Base-by-base conservation (phyloP, 495 filamentous ascomycete species). In the Margaritispora aquatica region DNA sequence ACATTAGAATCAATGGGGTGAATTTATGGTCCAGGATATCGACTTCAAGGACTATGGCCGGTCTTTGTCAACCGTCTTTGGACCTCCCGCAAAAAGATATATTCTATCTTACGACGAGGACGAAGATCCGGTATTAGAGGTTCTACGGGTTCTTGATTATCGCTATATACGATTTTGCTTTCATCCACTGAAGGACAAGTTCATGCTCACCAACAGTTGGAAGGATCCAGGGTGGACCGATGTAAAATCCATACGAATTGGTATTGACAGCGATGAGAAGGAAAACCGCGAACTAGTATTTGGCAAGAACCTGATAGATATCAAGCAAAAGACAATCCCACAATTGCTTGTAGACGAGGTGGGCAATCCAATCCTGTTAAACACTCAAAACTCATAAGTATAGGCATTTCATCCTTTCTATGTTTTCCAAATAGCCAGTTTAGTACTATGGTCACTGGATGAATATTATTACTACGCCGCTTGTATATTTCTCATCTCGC, bases 351-450 rank as follows among this genome's bases (percentile, higher is more conserved):
- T 96, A 20, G 92, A 97, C 68, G 95, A 97, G 75, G 90, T 93
- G 70, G 60, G 79, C 74, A 19, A 23, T 17, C 4, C 19, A 34
- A 26, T 38, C 10, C 54, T 63, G 51, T 34, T 21, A 29, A 65
- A 55, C 54, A 44, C 21, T 9, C 15, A 26, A 9, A 36, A 27
- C 66, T 61, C 22, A 65, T 36, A 21, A 19, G 20, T n/a, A 1
- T 24, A 94, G 87, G 90, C 88, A 2, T 90, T 99, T 69, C 94
- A 97, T 68, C 95, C 95, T 2, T 97, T 99, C 74, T 99, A 97
- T 67, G 86, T 97, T 34, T 99, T 99, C 72, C 95, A 99, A 69
- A 85, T 99, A 66, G 92, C 90, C 29, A 97, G 95, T 75, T 75
- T 99, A 56, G 70, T 94, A 49, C 85, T 99, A 3, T 99, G 95